phyloP scores from a whole-genome alignment of 805 yeast genomes.

The Candida maesae region DNA sequence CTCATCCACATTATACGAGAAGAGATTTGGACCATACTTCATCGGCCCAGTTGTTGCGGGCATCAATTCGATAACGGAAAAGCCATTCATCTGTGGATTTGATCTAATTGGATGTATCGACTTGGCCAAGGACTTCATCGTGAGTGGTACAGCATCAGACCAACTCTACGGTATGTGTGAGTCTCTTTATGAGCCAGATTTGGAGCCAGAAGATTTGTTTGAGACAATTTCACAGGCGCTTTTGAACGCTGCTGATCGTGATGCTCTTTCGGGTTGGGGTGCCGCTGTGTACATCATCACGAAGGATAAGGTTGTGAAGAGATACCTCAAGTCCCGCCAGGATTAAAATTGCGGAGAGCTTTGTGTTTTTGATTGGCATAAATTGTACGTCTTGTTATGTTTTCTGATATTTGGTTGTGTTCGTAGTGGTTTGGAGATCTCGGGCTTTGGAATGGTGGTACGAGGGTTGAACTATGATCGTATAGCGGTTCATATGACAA shows the following conservation, averaged over 20 bases:
- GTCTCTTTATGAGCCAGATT: conserved; percentile 86
- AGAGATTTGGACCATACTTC: conserved; percentile 93
- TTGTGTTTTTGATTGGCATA: neutral
- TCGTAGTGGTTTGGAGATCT: no score
- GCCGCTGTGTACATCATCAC: conserved; percentile 90
- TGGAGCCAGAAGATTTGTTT: conserved; percentile 92
- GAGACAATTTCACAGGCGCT: conserved; percentile 72
- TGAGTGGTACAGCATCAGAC: conserved; percentile 94
- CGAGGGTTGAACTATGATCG: no score
- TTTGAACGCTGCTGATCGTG: conserved; percentile 61
- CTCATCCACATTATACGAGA: conserved; percentile 83
- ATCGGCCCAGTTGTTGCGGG: conserved; percentile 98
- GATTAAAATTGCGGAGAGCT: conserved; percentile 55
- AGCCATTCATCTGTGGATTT: conserved; percentile 93
- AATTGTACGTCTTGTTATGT: conserved; percentile 4
- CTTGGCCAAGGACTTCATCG: conserved; percentile 90
- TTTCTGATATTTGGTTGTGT: no score
- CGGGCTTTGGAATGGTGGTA: no score
- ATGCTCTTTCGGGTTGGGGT: conserved; percentile 81
- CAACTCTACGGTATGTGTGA: conserved; percentile 99
- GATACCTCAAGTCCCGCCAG: conserved; percentile 90
- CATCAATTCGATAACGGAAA: conserved; percentile 69
- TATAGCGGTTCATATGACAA: no score
- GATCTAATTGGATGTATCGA: conserved; percentile 97
- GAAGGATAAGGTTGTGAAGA: conserved; percentile 64